Conservation (phyloP, 495 filamentous ascomycete species). For the Aspergillus bertholletiae region DNA sequence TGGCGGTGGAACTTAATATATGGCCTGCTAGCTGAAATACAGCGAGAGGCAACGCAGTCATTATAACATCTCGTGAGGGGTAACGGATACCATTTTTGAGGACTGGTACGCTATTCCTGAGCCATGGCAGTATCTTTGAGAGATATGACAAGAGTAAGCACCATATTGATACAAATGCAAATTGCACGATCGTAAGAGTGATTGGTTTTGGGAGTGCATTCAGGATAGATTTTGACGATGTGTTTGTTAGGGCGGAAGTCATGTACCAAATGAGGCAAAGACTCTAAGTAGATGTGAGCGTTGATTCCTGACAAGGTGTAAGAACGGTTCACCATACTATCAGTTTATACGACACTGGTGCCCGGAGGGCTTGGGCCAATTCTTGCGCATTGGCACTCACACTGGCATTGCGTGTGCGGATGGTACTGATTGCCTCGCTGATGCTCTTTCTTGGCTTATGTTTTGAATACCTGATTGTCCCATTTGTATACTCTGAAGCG, state of each 20-base stretch:
- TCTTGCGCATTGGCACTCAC: constrained; percentile 92
- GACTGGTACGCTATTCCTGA: constrained; percentile 68
- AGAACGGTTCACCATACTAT: constrained; percentile 57
- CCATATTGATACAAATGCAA: constrained; percentile 86
- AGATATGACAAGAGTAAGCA: constrained; percentile 76
- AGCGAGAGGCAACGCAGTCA: constrained; percentile 83
- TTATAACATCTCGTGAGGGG: constrained; percentile 79
- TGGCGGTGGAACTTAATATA: constrained; percentile 89
- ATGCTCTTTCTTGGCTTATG: constrained; percentile 79
- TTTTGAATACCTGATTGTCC: constrained; percentile 46
- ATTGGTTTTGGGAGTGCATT: constrained; percentile 89
- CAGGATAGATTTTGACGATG: constrained; percentile 94
- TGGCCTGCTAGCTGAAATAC: constrained; percentile 92
- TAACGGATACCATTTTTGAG: constrained; percentile 78
- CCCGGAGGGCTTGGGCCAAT: constrained; percentile 83
- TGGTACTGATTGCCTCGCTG: constrained; percentile 77
- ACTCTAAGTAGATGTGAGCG: constrained; percentile 44
- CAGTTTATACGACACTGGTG: constrained; percentile 82
- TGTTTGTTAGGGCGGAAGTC: constrained; percentile 92
- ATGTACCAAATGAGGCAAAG: constrained; percentile 90
- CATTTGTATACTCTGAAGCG: constrained; percentile 34
- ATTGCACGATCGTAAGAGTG: constrained; percentile 92
- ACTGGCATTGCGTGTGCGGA: constrained; percentile 72
- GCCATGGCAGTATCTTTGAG: constrained; percentile 61
- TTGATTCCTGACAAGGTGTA: not conserved